A percentile compares a stretch with the other conserved stretches of the same genome.
These are phyloP conservation scores for Mycogone perniciosa DNA, from an alignment of 2,329 filamentous ascomycete genomes.

Conservation along the genomic window DNA sequence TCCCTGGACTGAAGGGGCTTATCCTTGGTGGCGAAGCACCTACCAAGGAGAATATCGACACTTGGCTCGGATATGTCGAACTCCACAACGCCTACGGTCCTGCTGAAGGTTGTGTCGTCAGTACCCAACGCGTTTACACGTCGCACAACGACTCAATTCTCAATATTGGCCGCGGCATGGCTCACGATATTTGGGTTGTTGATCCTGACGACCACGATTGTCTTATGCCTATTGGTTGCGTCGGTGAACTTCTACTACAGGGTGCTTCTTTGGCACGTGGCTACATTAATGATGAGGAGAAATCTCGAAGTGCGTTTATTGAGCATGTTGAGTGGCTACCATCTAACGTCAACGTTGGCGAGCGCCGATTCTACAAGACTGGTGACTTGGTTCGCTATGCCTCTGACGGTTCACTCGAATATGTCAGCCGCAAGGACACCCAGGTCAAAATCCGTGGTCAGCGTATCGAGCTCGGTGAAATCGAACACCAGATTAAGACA, in stretches of 20 bases:
- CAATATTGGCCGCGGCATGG: conserved; percentile 3
- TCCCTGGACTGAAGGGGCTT: conserved; percentile 11
- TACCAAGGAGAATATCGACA: conserved; percentile 25
- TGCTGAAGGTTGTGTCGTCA: conserved; percentile 10
- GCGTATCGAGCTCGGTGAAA: conserved; percentile 9
- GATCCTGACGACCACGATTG: conserved; percentile 15
- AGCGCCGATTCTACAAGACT: conserved; percentile 11
- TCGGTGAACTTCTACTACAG: conserved; percentile 21
- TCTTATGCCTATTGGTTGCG: conserved; percentile 16
- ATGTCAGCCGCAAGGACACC: conserved; percentile 5
- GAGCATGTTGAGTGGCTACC: conserved; percentile 1
- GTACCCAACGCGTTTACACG: not conserved
- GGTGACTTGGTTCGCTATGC: conserved; percentile 10
- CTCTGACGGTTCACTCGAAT: conserved; percentile 1
- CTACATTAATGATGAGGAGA: conserved; percentile 18
- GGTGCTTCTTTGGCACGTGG: conserved; percentile 16
- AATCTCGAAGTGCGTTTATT: conserved; percentile 15
- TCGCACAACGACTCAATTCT: not conserved
- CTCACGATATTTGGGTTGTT: conserved; percentile 17
- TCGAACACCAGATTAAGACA: conserved; percentile 4
- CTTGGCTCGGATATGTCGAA: conserved; percentile 11
- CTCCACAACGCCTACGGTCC: conserved; percentile 18
- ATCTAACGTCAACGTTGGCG: not conserved
- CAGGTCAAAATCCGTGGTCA: conserved; percentile 11
- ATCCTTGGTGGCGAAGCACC: conserved; percentile 12